Percentiles rank a stretch among this genome's conserved stretches.
These are phyloP conservation scores for Royoungia palumana DNA, from an alignment of 768 basidiomycete species.

Conservation along the genomic window DNA sequence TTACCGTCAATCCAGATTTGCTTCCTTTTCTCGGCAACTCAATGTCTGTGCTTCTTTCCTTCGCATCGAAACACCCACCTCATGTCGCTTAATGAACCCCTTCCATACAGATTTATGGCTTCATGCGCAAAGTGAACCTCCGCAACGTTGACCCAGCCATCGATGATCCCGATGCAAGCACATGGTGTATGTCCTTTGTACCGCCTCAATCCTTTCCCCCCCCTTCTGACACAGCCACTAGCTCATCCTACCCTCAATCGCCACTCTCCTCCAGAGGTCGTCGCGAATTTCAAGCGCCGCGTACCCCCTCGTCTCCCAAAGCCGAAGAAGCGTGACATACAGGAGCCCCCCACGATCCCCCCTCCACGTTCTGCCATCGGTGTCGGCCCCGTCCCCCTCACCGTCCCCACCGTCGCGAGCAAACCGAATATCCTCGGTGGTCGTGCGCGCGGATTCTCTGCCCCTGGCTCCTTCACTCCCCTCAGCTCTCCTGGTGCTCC, in stretches of 20 bases:
- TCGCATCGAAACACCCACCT: slow-evolving; percentile 20
- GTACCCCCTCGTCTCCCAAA: slow-evolving; percentile 92
- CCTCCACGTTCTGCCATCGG: slow-evolving; percentile 76
- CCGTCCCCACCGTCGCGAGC: slow-evolving; percentile 44
- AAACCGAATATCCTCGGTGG: slow-evolving; percentile 45
- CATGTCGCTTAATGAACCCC: slow-evolving; percentile 23
- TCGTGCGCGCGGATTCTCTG: slow-evolving; percentile 76
- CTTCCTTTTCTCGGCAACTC: slow-evolving; percentile 95
- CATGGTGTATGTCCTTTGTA: slow-evolving; percentile 75
- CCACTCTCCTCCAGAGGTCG: slow-evolving; percentile 84
- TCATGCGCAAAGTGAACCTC: slow-evolving; percentile 97
- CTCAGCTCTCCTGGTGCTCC: slow-evolving; percentile 55
- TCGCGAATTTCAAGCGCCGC: slow-evolving; percentile 92
- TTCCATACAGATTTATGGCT: slow-evolving; percentile 83
- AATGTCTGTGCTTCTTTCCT: slow-evolving; percentile 63
- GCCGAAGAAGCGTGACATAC: slow-evolving; percentile 72
- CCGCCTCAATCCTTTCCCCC: slow-evolving; percentile 15
- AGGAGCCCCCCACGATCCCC: slow-evolving; percentile 66
- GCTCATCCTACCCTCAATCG: slow-evolving; percentile 91
- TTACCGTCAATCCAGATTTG: slow-evolving; percentile 95
- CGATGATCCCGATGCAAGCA: slow-evolving; percentile 93
- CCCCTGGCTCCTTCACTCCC: slow-evolving; percentile 76
- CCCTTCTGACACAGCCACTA: slow-evolving; percentile 34
- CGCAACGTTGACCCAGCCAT: slow-evolving; percentile 94
- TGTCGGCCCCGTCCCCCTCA: slow-evolving; percentile 64